phyloP scores from a whole-genome alignment of 164 flowering plant genomes.

The Euptelea pleiosperma region DNA sequence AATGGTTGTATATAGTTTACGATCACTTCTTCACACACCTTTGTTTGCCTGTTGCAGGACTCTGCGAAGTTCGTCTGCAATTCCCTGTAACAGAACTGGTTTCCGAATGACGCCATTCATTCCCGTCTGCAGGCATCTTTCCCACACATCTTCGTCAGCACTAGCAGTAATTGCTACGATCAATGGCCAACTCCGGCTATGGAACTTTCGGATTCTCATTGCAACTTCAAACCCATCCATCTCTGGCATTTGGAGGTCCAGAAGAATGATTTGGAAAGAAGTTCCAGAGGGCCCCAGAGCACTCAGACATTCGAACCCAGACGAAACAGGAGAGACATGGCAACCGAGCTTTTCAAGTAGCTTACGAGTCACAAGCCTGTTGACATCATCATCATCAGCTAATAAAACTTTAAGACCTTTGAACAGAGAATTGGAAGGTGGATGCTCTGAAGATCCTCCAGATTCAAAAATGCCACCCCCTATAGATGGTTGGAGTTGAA shows the following conservation, averaged over 20 bases:
- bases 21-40: conserved; percentile 17
- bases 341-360: conserved; percentile 90
- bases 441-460: conserved; percentile 44
- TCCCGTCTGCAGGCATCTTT: conserved; percentile 60
- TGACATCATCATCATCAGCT: conserved; percentile 65
- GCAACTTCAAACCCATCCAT: conserved; percentile 87
- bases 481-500: conserved; percentile 51
- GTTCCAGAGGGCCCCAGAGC: conserved; percentile 46
- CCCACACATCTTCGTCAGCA: conserved; percentile 63
- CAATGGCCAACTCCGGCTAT: conserved; percentile 66
- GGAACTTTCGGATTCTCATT: conserved; percentile 54
- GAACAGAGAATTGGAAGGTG: conserved; percentile 54
- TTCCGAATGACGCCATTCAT: conserved; percentile 76
- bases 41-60: conserved; percentile 49
- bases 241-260: conserved; percentile 84
- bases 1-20: conserved; percentile 6
- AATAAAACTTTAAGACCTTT: conserved; percentile 65
- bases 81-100: conserved; percentile 60
- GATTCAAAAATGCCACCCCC: conserved; percentile 31
- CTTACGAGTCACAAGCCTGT: conserved; percentile 71
- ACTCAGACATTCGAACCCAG: conserved; percentile 77
- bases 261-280: conserved; percentile 48
- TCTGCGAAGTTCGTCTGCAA: conserved; percentile 66
- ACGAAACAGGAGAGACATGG: conserved; percentile 61
- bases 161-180: conserved; percentile 66